These are phyloP conservation scores for Xylaria flabelliformis DNA, from an alignment of 495 filamentous ascomycete genomes.

Conservation along the genomic window DNA sequence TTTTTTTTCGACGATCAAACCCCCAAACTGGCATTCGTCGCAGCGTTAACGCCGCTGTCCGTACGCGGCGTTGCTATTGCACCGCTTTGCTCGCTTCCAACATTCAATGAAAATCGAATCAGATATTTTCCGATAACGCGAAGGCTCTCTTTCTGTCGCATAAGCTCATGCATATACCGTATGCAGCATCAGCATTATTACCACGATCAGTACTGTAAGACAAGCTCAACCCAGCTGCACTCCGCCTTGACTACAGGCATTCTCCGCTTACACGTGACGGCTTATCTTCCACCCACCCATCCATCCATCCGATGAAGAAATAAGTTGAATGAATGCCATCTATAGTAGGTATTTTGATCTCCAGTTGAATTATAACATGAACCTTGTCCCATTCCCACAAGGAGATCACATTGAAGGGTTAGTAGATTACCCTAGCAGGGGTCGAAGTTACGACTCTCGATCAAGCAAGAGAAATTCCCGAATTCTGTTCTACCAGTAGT, in stretches of 20 bases:
- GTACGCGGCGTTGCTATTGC: not conserved
- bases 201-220: not conserved
- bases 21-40: not conserved
- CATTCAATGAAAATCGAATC: not conserved
- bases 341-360: not conserved
- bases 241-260: constrained; percentile 7
- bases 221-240: constrained; percentile 17
- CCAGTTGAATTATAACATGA: not conserved
- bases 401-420: not conserved
- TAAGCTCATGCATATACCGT: not conserved
- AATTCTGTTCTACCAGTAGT: not conserved
- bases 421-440: not conserved
- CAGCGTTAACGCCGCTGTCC: not conserved
- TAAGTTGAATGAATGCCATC: not conserved
- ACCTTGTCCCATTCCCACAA: not conserved
- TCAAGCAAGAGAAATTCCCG: not conserved
- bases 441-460: not conserved
- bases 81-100: not conserved
- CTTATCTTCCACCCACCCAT: too few species aligned
- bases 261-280: not conserved
- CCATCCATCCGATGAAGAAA: not conserved
- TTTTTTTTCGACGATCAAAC: constrained; percentile 24
- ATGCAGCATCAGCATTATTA: not conserved
- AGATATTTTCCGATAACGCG: not conserved
- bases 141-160: not conserved